phyloP scores from a whole-genome alignment of 169 alveolate genomes.

The Eimeria maxima region DNA sequence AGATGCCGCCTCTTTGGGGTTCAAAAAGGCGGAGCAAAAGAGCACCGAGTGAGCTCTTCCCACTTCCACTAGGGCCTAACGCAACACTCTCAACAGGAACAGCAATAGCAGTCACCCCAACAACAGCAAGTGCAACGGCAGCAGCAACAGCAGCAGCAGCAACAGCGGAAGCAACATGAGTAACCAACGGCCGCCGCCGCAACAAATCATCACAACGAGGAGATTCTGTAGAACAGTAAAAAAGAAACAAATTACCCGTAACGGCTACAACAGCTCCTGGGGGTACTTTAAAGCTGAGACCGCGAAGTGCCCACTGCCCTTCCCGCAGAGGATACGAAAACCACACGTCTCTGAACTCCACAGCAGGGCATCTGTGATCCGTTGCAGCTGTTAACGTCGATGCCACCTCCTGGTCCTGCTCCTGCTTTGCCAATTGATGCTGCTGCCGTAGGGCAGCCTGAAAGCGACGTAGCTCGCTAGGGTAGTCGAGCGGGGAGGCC shows the following conservation, averaged over 20 bases:
- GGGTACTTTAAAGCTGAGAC: slow-evolving; percentile 61
- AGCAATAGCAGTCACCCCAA: not conserved
- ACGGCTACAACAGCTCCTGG: slow-evolving; percentile 46
- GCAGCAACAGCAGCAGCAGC: not conserved
- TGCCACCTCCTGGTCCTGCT: not conserved
- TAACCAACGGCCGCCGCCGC: no score
- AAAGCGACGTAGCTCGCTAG: not conserved
- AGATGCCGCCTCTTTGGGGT: slow-evolving; percentile 91
- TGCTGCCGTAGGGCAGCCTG: slow-evolving; percentile 28
- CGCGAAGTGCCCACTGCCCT: slow-evolving; percentile 38
- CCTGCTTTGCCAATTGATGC: not conserved
- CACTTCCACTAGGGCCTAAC: slow-evolving; percentile 94
- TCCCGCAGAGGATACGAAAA: slow-evolving; percentile 64
- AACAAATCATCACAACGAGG: no score
- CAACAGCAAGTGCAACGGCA: not conserved
- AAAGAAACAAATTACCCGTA: not conserved
- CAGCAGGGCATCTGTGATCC: not conserved
- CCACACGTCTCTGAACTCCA: slow-evolving; percentile 42
- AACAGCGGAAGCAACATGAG: no score
- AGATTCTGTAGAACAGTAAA: no score
- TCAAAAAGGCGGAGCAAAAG: slow-evolving; percentile 87
- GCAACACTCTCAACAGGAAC: not conserved
- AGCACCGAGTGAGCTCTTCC: slow-evolving; percentile 89
- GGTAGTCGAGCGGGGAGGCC: not conserved
- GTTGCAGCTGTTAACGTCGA: not conserved